Evolutionary conservation across 1,139 yeast genomes (phyloP).

Genomic region (Debaryomycetaceae sp.): DNA sequence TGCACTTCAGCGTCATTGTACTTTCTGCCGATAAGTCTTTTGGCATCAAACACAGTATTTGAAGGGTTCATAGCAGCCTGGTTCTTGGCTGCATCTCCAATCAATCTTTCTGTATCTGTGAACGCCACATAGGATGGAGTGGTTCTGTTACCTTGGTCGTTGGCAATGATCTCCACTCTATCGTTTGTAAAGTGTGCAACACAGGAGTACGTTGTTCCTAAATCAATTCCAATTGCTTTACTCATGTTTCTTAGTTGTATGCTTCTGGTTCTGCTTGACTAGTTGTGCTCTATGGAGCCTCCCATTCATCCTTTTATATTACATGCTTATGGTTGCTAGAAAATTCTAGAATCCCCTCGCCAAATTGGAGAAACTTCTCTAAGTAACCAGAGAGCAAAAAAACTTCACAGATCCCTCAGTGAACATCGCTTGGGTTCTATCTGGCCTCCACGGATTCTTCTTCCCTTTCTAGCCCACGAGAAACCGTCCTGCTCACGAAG

Average conservation of each 20-base stretch:
- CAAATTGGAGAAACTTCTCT: neutral
- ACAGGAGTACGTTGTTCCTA: conserved; percentile 84
- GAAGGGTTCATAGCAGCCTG: conserved; percentile 97
- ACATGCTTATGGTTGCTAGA: conserved; percentile 5
- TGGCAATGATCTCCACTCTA: conserved; percentile 62
- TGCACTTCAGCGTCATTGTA: conserved; percentile 42
- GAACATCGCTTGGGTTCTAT: neutral
- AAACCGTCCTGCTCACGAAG: no score
- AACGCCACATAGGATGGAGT: conserved; percentile 98
- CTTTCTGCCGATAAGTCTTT: conserved; percentile 70
- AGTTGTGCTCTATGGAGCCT: no score
- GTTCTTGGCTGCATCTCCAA: conserved; percentile 99
- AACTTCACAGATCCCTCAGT: neutral
- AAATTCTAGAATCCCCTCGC: conserved; percentile 1
- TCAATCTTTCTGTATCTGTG: conserved; percentile 95
- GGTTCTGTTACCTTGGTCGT: conserved; percentile 62
- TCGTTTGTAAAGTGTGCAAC: conserved; percentile 73
- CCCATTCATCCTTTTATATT: conserved; percentile 1
- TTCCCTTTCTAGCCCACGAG: neutral
- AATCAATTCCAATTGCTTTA: conserved; percentile 78
- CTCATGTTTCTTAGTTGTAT: conserved; percentile 36
- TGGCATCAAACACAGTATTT: conserved; percentile 96
- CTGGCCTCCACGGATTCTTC: neutral
- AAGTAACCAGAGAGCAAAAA: neutral
- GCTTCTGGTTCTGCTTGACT: neutral